Evolutionary conservation across 495 filamentous ascomycete species (phyloP), one percentile per base, ranked within the genome.

Genomic region (Tuber microsphaerosporum): DNA sequence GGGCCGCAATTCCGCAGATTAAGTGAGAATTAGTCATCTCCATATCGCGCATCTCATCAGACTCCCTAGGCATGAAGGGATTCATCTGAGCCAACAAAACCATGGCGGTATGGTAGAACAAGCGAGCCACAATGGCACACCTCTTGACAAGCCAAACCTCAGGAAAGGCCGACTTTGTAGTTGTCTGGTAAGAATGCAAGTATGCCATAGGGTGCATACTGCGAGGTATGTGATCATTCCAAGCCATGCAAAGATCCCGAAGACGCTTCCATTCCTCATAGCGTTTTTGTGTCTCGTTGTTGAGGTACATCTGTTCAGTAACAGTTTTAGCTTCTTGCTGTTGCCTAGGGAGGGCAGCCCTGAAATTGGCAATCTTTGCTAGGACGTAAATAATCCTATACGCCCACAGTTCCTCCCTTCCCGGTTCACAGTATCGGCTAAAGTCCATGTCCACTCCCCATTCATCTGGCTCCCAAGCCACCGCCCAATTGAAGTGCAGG

Each of bases 401-500:
- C 10, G 91, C 90, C 95, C 95, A 99, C n/a, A 92, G 80, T 75
- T 97, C 93, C 83, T 97, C 94, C 48, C 88, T 86, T 84, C 84
- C 39, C 74, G 78, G 12, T 84, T 88, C 56, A 84, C 84, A 39
- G 84, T 84, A 22, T 83, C 72, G 75, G 44, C 26, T 79, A 77
- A 95, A 91, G 74, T 93, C 88, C 88, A 97, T 91, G 79, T 97
- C 92, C 56, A 98, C 84, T 3, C 91, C 92, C 95, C 95, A 98
- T 9, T 91, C 89, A 83, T 97, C 93, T 4, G 94, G 94, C 68
- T 97, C 89, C 94, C 94, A 98, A 2, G 93, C 90, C 3, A 94
- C 88, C 75, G 91, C 88, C 92, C 93, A 97, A 83, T 93, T 93
- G 83, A 93, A 92, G 75, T 92, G 89, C 34, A 98, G 84, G 84